Base-by-base conservation (phyloP, 805 yeast genomes). In the Alloascoidea hylecoeti region DNA sequence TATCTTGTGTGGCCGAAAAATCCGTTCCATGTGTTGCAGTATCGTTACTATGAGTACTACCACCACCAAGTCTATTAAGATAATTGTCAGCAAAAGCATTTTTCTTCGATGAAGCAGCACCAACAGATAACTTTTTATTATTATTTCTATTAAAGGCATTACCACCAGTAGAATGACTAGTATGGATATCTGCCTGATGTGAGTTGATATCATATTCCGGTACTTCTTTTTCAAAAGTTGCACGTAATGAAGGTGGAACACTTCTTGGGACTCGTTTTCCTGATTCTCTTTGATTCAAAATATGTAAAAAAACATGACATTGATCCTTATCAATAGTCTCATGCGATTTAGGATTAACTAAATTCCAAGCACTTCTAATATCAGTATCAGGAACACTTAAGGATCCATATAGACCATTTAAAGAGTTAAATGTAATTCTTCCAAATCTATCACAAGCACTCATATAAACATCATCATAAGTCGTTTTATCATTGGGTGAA, bases 281-380 rank as follows among this genome's bases (percentile, higher is more conserved):
- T 41, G 79, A 75, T 49, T 82, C 83, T 46, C 96, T 71, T 57
- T 89, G 95, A 57, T 88, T 86, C 49, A 92, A 66, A 46, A 88
- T 84, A 58, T 92, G 98, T 44, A 92, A 65, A 49, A 82, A 86
- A 30, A 84, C 95, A 43, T 86, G 59, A 16, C 86, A 76, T 55
- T 94, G 97, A 58, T 92, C 97, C 49, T 81, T 86, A 56, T 88
- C 96, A 44, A 92, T 86, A 5, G 94, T 79, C 50, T 78, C 84
- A 38, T 75, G 74, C 39, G 80, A 76, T 50, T 82, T 80, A 6
- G 98, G 97, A 51, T 92, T 92, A 39, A 92, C 94, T 41, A 92
- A 63, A 55, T 84, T 85, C 97, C 98, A 92, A 2, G 96, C 95
- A 36, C 82, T 78, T 18, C 86, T 72, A 4, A 86, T 68, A 55